Conservation (phyloP, 1,139 yeast genomes). For the Sugiyamaella grinbergsii region DNA sequence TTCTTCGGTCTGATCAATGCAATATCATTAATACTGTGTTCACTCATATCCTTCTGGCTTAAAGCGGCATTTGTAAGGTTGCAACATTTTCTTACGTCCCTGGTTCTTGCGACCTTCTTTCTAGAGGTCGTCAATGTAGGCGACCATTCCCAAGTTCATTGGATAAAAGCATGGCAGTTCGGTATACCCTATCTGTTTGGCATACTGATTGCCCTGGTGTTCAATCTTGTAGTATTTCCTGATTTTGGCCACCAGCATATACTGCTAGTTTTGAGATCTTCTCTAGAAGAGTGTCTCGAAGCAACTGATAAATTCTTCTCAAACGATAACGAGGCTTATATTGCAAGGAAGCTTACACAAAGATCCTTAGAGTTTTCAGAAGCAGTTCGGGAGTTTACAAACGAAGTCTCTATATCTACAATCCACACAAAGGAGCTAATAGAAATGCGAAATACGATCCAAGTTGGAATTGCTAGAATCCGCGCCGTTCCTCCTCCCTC, state of each 20-base stretch:
- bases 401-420: conserved; percentile 46
- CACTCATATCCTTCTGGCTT: conserved; percentile 47
- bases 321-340: conserved; percentile 28
- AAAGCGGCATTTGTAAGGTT: conserved; percentile 47
- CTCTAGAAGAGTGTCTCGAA: conserved; percentile 28
- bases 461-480: conserved; percentile 46
- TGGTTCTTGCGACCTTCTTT: conserved; percentile 46
- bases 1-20: conserved; percentile 54
- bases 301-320: conserved; percentile 25
- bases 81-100: conserved; percentile 45
- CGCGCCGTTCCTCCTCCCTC: conserved; percentile 46
- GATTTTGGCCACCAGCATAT: conserved; percentile 44
- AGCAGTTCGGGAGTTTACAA: conserved; percentile 48
- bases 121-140: conserved; percentile 34
- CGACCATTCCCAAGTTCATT: conserved; percentile 28
- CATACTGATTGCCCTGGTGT: conserved; percentile 43
- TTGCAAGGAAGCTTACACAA: conserved; percentile 39
- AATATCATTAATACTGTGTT: conserved; percentile 46
- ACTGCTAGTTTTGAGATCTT: conserved; percentile 24
- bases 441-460: conserved; percentile 47
- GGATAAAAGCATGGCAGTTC: conserved; percentile 49
- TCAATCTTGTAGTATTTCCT: conserved; percentile 46
- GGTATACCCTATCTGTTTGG: conserved; percentile 52
- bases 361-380: conserved; percentile 45
- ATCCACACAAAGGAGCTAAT: conserved; percentile 43